phyloP scores from a whole-genome alignment of 129 eudicot species.

The Centaurea solstitialis region DNA sequence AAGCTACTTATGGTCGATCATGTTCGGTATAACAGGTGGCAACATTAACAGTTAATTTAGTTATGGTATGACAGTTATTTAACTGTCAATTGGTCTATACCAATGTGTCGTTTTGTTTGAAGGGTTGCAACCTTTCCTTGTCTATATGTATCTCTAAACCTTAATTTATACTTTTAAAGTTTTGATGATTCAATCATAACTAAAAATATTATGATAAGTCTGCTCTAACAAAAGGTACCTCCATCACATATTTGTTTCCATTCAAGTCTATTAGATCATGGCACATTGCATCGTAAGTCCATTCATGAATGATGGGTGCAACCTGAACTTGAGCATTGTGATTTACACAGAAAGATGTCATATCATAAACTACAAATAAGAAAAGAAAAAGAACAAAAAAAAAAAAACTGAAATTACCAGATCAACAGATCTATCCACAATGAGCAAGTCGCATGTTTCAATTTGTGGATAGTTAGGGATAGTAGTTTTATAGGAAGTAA shows the following conservation, averaged over 20 bases:
- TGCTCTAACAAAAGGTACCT: constrained; percentile 46
- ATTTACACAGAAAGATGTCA: background rate
- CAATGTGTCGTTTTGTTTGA: no score
- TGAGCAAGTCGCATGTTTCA: constrained; percentile 90
- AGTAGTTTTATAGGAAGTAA: constrained; percentile 58
- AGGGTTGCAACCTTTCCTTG: no score
- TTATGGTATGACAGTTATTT: no score
- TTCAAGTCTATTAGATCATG: constrained; percentile 91
- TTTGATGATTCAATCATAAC: no score
- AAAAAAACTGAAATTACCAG: constrained; percentile 47
- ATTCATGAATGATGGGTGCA: constrained; percentile 96
- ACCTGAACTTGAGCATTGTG: constrained; percentile 48
- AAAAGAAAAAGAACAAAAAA: background rate
- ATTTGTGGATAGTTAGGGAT: constrained; percentile 80
- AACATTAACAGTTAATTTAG: no score
- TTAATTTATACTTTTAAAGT: no score
- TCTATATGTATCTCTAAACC: no score
- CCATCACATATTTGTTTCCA: constrained; percentile 84
- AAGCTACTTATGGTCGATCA: no score
- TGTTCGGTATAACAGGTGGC: no score
- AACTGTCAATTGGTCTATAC: no score
- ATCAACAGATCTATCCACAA: constrained; percentile 90
- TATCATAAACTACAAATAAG: background rate
- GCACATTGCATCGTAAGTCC: constrained; percentile 99
- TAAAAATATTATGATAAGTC: no score